These are phyloP conservation scores for Phytophthora uliginosa DNA, from an alignment of 352 stramenopile species.

Conservation along the genomic window DNA sequence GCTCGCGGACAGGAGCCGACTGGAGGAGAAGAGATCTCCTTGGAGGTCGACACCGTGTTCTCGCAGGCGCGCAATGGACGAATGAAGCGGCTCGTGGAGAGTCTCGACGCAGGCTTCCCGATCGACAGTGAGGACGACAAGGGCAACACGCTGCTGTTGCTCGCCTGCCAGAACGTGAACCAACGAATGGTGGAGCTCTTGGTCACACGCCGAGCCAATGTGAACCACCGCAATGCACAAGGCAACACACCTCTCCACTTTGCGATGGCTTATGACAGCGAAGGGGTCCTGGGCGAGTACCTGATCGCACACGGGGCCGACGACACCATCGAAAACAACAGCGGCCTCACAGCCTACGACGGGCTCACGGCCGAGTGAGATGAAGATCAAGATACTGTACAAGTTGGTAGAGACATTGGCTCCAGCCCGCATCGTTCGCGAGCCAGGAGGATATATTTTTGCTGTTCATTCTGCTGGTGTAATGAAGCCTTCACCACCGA, in stretches of 20 bases:
- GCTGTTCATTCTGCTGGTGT: conserved; percentile 31
- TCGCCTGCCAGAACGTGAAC: conserved; percentile 94
- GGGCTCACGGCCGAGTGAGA: conserved; percentile 75
- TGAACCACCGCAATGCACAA: conserved; percentile 94
- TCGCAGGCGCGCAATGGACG: conserved; percentile 92
- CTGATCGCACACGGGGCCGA: conserved; percentile 95
- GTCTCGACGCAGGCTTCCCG: conserved; percentile 90
- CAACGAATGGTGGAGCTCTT: conserved; percentile 92
- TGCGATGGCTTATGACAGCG: conserved; percentile 94
- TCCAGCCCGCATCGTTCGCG: conserved; percentile 26
- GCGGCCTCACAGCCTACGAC: conserved; percentile 95
- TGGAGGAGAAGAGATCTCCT: conserved; percentile 33
- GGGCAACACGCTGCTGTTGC: conserved; percentile 93
- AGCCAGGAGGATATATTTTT: conserved; percentile 35
- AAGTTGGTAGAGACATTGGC: conserved; percentile 31
- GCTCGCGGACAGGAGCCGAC: conserved; percentile 36
- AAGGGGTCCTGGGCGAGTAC: conserved; percentile 92
- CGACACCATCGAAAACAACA: conserved; percentile 95
- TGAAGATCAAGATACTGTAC: conserved; percentile 6
- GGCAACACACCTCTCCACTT: conserved; percentile 96
- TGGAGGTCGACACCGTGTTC: conserved; percentile 87
- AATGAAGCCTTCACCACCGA: conserved; percentile 28
- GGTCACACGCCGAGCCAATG: conserved; percentile 81
- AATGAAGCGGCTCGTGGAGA: conserved; percentile 91
- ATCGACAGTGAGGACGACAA: conserved; percentile 94